These are phyloP conservation scores for Magnolia officinalis DNA, from an alignment of 164 flowering plant species.

Conservation along the genomic window DNA sequence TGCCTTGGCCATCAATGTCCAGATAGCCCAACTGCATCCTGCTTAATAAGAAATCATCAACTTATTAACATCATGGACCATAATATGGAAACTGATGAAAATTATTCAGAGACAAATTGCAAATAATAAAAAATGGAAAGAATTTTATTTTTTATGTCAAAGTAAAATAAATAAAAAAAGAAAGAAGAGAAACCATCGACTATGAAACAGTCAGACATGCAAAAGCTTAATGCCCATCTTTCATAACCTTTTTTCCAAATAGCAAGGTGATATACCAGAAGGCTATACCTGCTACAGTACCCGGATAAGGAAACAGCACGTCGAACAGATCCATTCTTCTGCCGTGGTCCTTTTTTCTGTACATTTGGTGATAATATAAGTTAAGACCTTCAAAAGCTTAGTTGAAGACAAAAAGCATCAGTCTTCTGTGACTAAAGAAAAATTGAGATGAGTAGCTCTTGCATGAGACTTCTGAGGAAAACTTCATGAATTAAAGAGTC, in stretches of 20 bases:
- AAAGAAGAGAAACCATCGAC: background rate
- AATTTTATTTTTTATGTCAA: too few species aligned
- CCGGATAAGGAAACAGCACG: constrained; percentile 30
- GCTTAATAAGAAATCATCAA: constrained; percentile 18
- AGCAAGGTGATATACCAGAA: background rate
- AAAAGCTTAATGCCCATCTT: background rate
- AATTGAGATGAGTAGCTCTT: background rate
- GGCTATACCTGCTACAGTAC: constrained; percentile 48
- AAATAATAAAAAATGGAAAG: background rate
- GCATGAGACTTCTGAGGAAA: background rate
- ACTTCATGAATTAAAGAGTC: background rate
- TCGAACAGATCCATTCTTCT: constrained; percentile 35
- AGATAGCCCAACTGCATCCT: constrained; percentile 44
- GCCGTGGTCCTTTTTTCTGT: constrained; percentile 51
- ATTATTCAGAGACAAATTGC: background rate
- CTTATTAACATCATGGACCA: constrained; percentile 3
- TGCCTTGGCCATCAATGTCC: constrained; percentile 29
- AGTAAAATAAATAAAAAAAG: background rate
- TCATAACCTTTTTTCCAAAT: background rate
- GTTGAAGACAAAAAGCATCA: background rate
- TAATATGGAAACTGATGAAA: background rate
- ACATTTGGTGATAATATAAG: constrained; percentile 12
- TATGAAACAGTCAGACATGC: background rate
- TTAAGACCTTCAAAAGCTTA: background rate
- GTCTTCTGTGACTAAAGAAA: background rate